Base-by-base conservation (phyloP, 1,284 basidiomycete genomes). In the Austroboletus novae-zelandiae region DNA sequence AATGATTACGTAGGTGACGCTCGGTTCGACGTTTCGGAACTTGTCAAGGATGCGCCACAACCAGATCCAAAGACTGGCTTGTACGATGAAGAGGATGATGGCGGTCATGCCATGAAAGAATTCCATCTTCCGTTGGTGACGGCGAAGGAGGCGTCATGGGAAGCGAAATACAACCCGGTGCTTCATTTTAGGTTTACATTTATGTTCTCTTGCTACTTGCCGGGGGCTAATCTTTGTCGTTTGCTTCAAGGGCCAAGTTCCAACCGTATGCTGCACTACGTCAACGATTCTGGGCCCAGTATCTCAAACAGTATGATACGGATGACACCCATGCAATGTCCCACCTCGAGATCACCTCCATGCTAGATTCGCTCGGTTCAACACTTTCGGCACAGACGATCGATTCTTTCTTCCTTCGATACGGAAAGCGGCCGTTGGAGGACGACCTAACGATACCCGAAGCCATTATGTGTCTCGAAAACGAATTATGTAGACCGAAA, bases 331-430 rank as follows among this genome's bases (percentile, higher is more conserved):
- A 75, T n/a, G 71, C 78, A 1, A 72, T 96, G 36, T 95, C 92
- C 0, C 84, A 86, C 54, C 74, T 96, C 47, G 96, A 99, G 69
- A 76, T 99, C 23, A 89, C 88, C 0, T 89, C 91, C n/a, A 96
- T 98, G 92, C 86, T 99, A 46, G 94, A 98, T 72, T 97, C 94
- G 6, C 83, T 99, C 29, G 94, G 95, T 4, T 96, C 94, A 3
- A 98, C 96, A 0, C 80, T 99, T 35, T 91, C 91, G 4, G 72
- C 70, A 0, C 75, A 83, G 44, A 99, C 96, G 1, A 75, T 95
- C 55, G 79, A 88, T 58, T 77, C 79, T 8, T 96, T 94, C 78
- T 98, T 89, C 71, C 81, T 75, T 9, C 78, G 81, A 7, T 81
- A 78, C 63, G 77, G 78, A 57, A 92, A 93, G 72, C 74, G 79